Evolutionary conservation across 2,329 filamentous ascomycete species (phyloP), one percentile per base, ranked within the genome.

Genomic region (Aspergillus fumigatus): DNA sequence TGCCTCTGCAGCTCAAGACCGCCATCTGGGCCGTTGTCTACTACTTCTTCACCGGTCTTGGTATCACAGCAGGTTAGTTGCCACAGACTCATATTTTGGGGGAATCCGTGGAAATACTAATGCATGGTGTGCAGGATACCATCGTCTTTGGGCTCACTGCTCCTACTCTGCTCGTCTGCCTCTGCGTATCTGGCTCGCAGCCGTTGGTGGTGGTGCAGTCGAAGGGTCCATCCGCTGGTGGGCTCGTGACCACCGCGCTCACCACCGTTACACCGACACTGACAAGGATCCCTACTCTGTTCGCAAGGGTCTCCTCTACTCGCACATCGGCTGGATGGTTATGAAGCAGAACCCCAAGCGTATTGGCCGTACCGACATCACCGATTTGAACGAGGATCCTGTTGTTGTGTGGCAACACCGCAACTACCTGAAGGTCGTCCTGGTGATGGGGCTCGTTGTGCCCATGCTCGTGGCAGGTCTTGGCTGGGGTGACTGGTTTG

Each of bases 341-440:
- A 86, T 95, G 83, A 93, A 93, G 82, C 90, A 95, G 79, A 93
- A 95, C 80, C 89, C 90, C 63, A 93, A 93, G 83, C 84, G 88
- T 61, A 90, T 91, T 68, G 91, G 91, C 69, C 89, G 90, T 60
- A 92, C 89, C 74, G 90, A 95, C 67, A 94, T 95, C 69, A 88
- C 88, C 67, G 91, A 95, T 69, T 80, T 95, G 65, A 94, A 94
- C 78, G 89, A 93, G 73, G 90, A 94, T 70, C 81, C 88, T 51
- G 84, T 95, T 58, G 90, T 95, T 47, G 84, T 92, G 66, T 94
- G 88, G 88, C 90, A 95, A 77, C 90, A 95, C 81, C 86, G 85
- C 72, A 83, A 95, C 80, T 95, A 91, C 78, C 81, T 94, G 74
- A 90, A 89, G 82, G 84, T 85, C 54, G 88, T 93, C 65, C 73